phyloP scores from a whole-genome alignment of 768 basidiomycete genomes.

The Leccinum rimulosum region DNA sequence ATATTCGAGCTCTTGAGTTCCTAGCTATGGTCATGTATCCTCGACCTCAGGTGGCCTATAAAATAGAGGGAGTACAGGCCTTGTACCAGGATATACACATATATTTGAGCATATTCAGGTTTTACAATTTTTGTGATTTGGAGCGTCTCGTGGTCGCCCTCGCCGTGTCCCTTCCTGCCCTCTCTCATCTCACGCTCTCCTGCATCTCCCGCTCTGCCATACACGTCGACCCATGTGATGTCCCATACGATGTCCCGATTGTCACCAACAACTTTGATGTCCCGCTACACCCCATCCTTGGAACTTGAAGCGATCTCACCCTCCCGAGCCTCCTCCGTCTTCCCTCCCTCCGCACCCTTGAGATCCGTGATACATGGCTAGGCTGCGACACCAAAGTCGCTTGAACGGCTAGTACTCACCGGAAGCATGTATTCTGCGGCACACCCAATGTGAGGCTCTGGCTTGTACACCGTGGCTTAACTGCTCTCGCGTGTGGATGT shows the following conservation, averaged over 20 bases:
- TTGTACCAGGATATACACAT: too few relatives aligned
- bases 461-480: constrained; percentile 28
- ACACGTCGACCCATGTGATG: constrained; percentile 53
- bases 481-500: constrained; percentile 17
- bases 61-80: too few relatives aligned
- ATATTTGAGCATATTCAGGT: too few relatives aligned
- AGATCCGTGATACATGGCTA: constrained; percentile 69
- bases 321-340: constrained; percentile 67
- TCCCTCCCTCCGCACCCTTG: constrained; percentile 57
- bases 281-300: constrained; percentile 52
- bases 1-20: too few relatives aligned
- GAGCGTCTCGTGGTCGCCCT: constrained; percentile 70
- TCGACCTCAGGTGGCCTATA: too few relatives aligned
- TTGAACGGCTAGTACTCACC: constrained; percentile 26
- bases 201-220: constrained; percentile 63
- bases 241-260: constrained; percentile 48
- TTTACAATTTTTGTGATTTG: constrained; percentile 12
- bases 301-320: constrained; percentile 44
- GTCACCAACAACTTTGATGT: constrained; percentile 61
- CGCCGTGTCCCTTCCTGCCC: constrained; percentile 54
- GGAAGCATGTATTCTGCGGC: constrained; percentile 30
- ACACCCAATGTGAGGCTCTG: constrained; percentile 15
- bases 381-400: constrained; percentile 35
- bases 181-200: constrained; percentile 56
- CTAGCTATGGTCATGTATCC: too few relatives aligned